These are phyloP conservation scores for Suhomyces kunorum DNA, from an alignment of 1,139 yeast genomes.

Conservation along the genomic window DNA sequence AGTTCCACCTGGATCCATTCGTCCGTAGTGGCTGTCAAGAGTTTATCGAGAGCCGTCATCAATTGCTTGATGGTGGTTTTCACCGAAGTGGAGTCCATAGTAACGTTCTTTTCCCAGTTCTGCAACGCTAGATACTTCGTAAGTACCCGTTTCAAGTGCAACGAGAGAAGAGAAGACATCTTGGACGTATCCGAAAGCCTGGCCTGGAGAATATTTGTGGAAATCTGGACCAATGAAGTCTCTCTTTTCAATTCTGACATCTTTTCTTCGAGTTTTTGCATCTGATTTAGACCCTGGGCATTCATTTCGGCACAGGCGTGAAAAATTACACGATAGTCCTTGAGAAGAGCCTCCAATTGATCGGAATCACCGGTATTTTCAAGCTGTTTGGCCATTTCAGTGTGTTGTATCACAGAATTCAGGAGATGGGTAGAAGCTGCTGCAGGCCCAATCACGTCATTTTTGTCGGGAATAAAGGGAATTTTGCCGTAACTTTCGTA, in stretches of 20 bases:
- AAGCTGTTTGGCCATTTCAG: conserved; percentile 11
- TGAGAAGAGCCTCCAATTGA: conserved; percentile 5
- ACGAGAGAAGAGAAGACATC: conserved; percentile 7
- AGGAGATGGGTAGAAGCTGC: conserved; percentile 30
- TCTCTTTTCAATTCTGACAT: conserved; percentile 2
- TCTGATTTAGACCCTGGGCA: conserved; percentile 6
- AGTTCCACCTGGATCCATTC: conserved; percentile 21
- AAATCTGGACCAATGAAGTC: not conserved
- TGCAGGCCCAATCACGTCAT: conserved; percentile 41
- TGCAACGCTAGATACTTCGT: conserved; percentile 28
- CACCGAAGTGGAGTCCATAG: conserved; percentile 23
- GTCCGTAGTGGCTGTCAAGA: conserved; percentile 10
- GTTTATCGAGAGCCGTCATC: conserved; percentile 8
- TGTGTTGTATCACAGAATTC: conserved; percentile 23
- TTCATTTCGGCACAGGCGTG: conserved; percentile 2
- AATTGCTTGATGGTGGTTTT: conserved; percentile 17
- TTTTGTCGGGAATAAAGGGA: conserved; percentile 37
- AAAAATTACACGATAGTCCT: conserved; percentile 13
- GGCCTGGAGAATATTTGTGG: not conserved
- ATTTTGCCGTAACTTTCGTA: conserved; percentile 30
- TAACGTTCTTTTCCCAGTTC: conserved; percentile 22
- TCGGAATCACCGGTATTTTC: not conserved
- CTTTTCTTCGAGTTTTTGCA: conserved; percentile 6
- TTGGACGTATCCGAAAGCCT: conserved; percentile 7
- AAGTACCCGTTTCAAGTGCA: conserved; percentile 25